Conservation (phyloP, 192 early-diverging fungal genomes). For the Radiomyces spectabilis region DNA sequence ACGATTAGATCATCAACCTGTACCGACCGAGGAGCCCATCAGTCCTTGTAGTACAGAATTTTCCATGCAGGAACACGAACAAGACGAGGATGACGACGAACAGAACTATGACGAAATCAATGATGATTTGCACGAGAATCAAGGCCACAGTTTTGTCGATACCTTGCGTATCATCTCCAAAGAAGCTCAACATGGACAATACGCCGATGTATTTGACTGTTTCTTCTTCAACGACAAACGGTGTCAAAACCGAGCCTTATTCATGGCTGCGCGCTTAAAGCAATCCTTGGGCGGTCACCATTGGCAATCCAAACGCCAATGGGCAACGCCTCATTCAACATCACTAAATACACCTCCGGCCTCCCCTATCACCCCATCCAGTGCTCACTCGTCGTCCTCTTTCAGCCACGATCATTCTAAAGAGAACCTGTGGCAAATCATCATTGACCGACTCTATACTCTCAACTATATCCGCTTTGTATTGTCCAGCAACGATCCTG, state of each 20-base stretch:
- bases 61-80: no score
- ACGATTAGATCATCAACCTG: no score
- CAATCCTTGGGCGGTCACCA: slow-evolving; percentile 5
- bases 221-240: slow-evolving; percentile 30
- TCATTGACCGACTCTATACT: slow-evolving; percentile 22
- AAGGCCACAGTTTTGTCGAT: slow-evolving; percentile 11
- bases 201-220: slow-evolving; percentile 19
- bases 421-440: slow-evolving; percentile 12
- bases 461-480: slow-evolving; percentile 23
- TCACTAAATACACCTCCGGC: background rate
- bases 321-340: background rate
- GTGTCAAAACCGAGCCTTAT: slow-evolving; percentile 27
- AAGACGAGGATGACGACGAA: no score
- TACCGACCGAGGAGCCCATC: no score
- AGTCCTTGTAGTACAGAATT: no score
- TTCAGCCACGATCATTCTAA: slow-evolving; percentile 3
- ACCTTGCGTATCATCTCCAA: slow-evolving; percentile 15
- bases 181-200: slow-evolving; percentile 10
- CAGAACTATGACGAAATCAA: background rate
- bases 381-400: background rate
- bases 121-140: background rate
- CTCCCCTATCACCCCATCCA: background rate
- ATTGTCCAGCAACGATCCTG: slow-evolving; percentile 1
- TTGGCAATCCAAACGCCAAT: background rate
- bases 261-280: slow-evolving; percentile 23